A percentile compares a stretch with the other conserved stretches of the same genome.
phyloP scores from a whole-genome alignment of 1,139 yeast genomes.

The Hanseniaspora gamundiae region DNA sequence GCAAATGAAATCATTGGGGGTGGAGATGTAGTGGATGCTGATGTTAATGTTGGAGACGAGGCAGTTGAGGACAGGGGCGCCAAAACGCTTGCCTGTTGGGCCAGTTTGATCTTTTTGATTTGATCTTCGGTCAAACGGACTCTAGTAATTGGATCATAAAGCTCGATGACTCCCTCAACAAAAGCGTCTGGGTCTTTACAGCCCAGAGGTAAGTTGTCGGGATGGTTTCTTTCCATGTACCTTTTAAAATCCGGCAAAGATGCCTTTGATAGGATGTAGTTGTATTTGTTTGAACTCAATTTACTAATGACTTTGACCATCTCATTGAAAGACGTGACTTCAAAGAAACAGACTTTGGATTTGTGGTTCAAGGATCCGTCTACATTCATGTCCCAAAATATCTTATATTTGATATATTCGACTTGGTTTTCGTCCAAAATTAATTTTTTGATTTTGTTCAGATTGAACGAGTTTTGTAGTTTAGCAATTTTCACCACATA shows the following conservation, averaged over 20 bases:
- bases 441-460: constrained; percentile 23
- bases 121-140: neutral
- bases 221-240: constrained; percentile 1
- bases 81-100: neutral
- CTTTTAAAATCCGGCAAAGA: neutral
- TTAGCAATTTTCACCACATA: constrained; percentile 44
- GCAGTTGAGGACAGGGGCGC: neutral
- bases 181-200: neutral
- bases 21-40: neutral
- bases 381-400: constrained; percentile 30
- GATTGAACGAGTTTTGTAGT: constrained; percentile 31
- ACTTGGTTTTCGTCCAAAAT: constrained; percentile 27
- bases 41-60: neutral
- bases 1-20: neutral
- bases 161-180: neutral
- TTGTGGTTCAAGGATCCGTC: constrained; percentile 23
- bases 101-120: neutral
- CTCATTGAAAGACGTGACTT: constrained; percentile 36
- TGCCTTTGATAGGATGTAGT: neutral
- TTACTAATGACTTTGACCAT: constrained; percentile 27
- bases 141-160: neutral
- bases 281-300: constrained; percentile 1
- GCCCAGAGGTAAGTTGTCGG: neutral
- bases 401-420: constrained; percentile 26
- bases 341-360: constrained; percentile 52